Evolutionary conservation across 306 rosid genomes (phyloP).

Genomic region (Acmispon strigosus): DNA sequence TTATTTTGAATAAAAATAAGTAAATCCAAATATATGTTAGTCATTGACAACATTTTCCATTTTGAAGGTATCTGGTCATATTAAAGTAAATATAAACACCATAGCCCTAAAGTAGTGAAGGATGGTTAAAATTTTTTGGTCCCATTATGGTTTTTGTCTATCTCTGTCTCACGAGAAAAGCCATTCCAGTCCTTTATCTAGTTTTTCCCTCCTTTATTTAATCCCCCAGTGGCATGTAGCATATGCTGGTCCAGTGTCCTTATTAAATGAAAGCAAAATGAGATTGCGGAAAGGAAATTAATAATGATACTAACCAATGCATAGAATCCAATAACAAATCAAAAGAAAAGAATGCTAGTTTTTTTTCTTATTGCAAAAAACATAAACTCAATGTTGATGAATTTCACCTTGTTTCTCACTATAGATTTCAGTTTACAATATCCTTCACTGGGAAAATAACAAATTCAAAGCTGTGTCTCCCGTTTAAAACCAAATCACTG

Average conservation of each 20-base stretch:
- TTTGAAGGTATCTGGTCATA: too few species aligned
- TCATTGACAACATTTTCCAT: too few species aligned
- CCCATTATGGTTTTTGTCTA: too few species aligned
- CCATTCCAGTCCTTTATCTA: background rate
- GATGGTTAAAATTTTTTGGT: too few species aligned
- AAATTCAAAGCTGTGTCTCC: slow-evolving; percentile 15
- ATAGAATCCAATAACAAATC: background rate
- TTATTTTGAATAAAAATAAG: too few species aligned
- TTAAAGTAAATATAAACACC: too few species aligned
- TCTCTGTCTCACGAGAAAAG: background rate
- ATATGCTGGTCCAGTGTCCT: background rate
- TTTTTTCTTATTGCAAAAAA: background rate
- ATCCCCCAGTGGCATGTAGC: background rate
- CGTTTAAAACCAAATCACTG: slow-evolving; percentile 25
- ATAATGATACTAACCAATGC: background rate
- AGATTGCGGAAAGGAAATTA: background rate
- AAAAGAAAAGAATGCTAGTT: background rate
- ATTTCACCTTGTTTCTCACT: background rate
- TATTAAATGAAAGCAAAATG: background rate
- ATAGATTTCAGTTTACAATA: slow-evolving; percentile 2
- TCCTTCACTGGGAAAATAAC: background rate
- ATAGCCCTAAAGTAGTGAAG: too few species aligned
- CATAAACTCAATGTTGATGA: background rate
- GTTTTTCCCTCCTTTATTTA: background rate
- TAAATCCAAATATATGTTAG: too few species aligned